phyloP scores from a whole-genome alignment of 73 alveolate species.

The Stentor roeselii region DNA sequence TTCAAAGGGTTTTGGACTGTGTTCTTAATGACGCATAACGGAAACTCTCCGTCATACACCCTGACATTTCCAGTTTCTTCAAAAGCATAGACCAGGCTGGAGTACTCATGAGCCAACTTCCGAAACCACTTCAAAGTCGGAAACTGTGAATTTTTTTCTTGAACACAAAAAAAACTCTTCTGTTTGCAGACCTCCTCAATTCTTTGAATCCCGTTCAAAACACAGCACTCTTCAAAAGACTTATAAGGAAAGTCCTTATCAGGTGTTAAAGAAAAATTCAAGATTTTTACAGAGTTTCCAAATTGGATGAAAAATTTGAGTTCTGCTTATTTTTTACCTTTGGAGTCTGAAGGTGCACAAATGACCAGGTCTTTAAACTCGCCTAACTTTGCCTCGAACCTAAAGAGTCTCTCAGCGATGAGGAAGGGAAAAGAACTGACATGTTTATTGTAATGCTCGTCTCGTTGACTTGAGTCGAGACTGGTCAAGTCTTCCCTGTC shows the following conservation, averaged over 20 bases:
- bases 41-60: slow-evolving; percentile 3
- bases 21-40: neutral
- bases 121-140: neutral
- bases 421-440: neutral
- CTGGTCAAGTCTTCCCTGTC: neutral
- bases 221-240: neutral
- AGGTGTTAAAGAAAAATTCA: neutral
- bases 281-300: neutral
- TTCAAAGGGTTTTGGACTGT: neutral
- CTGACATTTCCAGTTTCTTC: neutral
- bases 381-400: neutral
- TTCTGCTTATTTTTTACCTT: neutral
- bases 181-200: neutral
- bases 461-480: slow-evolving; percentile 9
- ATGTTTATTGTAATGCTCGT: slow-evolving; percentile 1
- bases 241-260: slow-evolving; percentile 21
- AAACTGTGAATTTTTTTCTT: neutral
- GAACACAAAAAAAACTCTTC: neutral
- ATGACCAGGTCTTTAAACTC: neutral
- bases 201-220: neutral
- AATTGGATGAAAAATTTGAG: neutral
- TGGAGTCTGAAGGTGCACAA: neutral
- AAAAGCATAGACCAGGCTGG: neutral
- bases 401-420: neutral
- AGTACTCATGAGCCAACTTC: neutral